Evolutionary conservation across 2,329 filamentous ascomycete genomes (phyloP).

Genomic region (Sarocladium kiliense): DNA sequence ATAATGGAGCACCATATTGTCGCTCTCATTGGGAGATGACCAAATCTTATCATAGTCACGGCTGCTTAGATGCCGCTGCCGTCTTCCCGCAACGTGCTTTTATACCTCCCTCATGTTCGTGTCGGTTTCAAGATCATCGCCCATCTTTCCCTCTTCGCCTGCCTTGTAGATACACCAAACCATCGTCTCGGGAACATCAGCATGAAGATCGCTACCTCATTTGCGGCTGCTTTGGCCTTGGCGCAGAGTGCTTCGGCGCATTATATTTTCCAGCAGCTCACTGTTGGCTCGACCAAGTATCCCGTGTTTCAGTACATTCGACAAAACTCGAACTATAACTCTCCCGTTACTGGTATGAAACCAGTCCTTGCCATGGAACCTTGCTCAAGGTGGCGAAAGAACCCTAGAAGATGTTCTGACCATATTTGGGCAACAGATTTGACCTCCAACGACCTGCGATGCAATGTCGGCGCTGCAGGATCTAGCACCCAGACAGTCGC

Average conservation of each 20-base stretch:
- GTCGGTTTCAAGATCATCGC: not conserved
- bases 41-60: not conserved
- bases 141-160: not conserved
- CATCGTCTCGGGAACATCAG: not conserved
- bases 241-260: constrained; percentile 15
- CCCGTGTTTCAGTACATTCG: constrained; percentile 29
- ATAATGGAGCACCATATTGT: constrained; percentile 5
- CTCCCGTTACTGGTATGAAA: constrained; percentile 24
- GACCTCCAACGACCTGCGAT: constrained; percentile 29
- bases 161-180: not conserved
- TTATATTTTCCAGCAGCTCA: constrained; percentile 26
- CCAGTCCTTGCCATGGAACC: too few relatives aligned
- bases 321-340: constrained; percentile 31
- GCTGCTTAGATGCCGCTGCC: not conserved
- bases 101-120: not conserved
- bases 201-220: constrained; percentile 11
- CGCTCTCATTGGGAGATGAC: not conserved
- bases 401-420: too few relatives aligned
- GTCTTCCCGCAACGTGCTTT: constrained; percentile 1
- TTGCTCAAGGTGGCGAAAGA: too few relatives aligned
- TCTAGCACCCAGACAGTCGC: constrained; percentile 28
- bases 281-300: constrained; percentile 18
- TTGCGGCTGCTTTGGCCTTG: constrained; percentile 8
- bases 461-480: constrained; percentile 32
- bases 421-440: too few relatives aligned